Base-by-base conservation (phyloP, 257 asterid species). In the Solanum pinnatisectum region DNA sequence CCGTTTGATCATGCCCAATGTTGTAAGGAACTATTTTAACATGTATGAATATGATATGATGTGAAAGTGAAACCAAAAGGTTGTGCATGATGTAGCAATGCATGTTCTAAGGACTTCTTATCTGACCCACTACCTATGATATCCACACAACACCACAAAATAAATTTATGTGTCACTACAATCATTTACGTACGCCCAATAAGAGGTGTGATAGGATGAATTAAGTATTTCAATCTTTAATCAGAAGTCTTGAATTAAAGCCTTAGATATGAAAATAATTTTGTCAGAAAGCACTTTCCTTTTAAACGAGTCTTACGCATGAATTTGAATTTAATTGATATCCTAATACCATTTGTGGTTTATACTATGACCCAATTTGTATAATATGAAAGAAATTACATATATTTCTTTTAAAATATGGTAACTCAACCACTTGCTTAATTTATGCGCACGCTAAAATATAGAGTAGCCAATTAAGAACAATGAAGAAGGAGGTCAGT, bases 41-140 rank as follows among this genome's bases (percentile, higher is more conserved):
- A 12, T 77, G 30, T 35, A 4, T 37, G 32, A 74, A 22, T 37
- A 73, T 35, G n/a, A 68, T 40, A 40, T n/a, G 60, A 77, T n/a
- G 23, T 39, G 56, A 74, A 77, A 39, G n/a, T 78, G 84, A 78
- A 40, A 13, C n/a, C 37, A 42, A 15, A 78, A 78, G n/a, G 25
- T 40, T 42, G 60, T 40, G 60, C 35, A 33, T 13, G 7, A 35
- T 12, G 83, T 74, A 36, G 52, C 52, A 68, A 74, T 36, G 82
- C 83, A 76, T 76, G 83, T 76, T 76, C 52, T 23, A 76, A 74
- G 56, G 52, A 76, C 56, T 76, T 76, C 56, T 76, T 23, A 76
- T 23, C 33, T 76, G 56, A 76, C 20, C 83, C 83, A 76, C 56
- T 35, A 37, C 10, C 16, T 30, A 35, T 23, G n/a, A 74, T 74